Percentiles rank a stretch among this genome's conserved stretches.
Evolutionary conservation across 2,329 filamentous ascomycete genomes (phyloP).

Genomic region (Xylariaceae sp.): DNA sequence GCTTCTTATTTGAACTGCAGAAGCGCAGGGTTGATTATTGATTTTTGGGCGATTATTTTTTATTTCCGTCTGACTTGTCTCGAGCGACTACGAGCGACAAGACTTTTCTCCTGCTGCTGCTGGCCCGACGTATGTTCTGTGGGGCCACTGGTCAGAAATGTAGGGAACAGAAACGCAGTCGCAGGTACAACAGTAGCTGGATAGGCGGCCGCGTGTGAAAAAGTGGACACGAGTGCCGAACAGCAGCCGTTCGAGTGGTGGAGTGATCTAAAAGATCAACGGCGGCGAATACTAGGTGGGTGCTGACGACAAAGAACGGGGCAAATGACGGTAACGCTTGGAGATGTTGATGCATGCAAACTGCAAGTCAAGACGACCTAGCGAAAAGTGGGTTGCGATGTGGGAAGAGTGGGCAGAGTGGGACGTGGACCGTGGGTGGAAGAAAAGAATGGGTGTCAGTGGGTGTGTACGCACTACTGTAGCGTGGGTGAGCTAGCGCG

Average conservation of each 20-base stretch:
- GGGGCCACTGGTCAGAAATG: conserved; percentile 29
- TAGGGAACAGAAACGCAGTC: conserved; percentile 14
- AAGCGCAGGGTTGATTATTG: conserved; percentile 7
- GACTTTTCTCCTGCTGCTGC: conserved; percentile 16
- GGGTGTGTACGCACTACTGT: conserved; percentile 9
- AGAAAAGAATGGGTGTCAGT: too few species aligned
- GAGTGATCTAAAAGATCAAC: conserved; percentile 22
- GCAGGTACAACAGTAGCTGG: conserved; percentile 24
- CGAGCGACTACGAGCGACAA: background rate
- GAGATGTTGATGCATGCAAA: conserved; percentile 31
- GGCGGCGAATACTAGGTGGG: conserved; percentile 24
- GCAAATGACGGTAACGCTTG: conserved; percentile 30
- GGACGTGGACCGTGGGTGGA: too few species aligned
- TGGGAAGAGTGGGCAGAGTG: background rate
- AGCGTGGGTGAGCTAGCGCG: background rate
- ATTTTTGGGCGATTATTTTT: background rate
- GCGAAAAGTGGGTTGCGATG: conserved; percentile 19
- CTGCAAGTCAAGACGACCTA: conserved; percentile 29
- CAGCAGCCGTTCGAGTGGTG: conserved; percentile 26
- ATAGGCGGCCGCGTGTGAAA: conserved; percentile 21
- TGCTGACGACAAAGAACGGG: conserved; percentile 24
- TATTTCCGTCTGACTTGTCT: conserved; percentile 14
- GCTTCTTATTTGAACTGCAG: conserved; percentile 31
- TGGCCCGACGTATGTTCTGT: conserved; percentile 25
- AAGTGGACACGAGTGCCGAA: conserved; percentile 30